Evolutionary conservation across 2,329 filamentous ascomycete genomes (phyloP).

Genomic region (Cadophora gregata): DNA sequence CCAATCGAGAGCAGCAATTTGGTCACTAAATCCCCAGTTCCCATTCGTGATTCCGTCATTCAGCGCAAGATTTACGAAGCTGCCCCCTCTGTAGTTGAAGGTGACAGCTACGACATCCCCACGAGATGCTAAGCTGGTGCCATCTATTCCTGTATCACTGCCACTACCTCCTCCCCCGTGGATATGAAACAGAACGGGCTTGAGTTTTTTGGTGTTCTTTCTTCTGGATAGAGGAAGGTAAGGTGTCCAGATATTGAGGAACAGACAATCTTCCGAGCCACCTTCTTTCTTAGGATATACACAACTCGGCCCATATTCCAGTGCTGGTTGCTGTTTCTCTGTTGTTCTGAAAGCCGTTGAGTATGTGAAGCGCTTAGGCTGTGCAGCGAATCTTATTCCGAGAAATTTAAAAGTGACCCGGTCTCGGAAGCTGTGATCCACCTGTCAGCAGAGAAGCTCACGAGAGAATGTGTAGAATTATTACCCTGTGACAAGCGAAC

Average conservation of each 20-base stretch:
- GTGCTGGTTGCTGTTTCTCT: constrained; percentile 50
- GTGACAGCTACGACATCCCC: constrained; percentile 34
- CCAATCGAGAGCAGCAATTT: constrained; percentile 44
- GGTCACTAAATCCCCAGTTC: constrained; percentile 52
- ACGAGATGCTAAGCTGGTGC: constrained; percentile 32
- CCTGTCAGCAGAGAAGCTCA: not conserved
- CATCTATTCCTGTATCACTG: constrained; percentile 31
- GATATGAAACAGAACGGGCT: constrained; percentile 44
- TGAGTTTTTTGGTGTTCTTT: constrained; percentile 19
- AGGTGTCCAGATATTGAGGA: constrained; percentile 59
- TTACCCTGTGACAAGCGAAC: not conserved
- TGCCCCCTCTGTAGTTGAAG: constrained; percentile 53
- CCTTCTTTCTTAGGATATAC: constrained; percentile 46
- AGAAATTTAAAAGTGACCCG: constrained; percentile 51
- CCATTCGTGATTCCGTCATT: constrained; percentile 50
- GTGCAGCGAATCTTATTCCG: constrained; percentile 33
- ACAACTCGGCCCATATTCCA: constrained; percentile 51
- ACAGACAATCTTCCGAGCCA: constrained; percentile 61
- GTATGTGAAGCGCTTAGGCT: constrained; percentile 42
- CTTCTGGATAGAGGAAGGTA: constrained; percentile 34
- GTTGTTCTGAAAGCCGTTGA: constrained; percentile 51
- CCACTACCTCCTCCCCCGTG: constrained; percentile 40
- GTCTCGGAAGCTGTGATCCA: constrained; percentile 47
- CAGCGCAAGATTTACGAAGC: constrained; percentile 54
- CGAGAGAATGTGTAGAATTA: not conserved